Evolutionary conservation across 2,329 filamentous ascomycete genomes (phyloP).

Genomic region (Chaetomium sp.): DNA sequence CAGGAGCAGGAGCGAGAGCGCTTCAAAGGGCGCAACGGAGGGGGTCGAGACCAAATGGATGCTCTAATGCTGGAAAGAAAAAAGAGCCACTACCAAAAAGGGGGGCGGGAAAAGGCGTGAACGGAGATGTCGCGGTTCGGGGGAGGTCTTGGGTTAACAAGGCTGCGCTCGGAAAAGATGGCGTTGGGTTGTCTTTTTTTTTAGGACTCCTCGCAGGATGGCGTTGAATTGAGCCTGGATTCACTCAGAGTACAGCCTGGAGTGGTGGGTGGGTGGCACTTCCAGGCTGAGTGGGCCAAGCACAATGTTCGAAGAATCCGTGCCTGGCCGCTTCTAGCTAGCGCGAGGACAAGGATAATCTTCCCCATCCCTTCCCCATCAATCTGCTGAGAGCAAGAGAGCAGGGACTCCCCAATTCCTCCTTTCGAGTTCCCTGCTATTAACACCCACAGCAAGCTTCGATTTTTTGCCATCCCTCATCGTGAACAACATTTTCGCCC

Average conservation of each 20-base stretch:
- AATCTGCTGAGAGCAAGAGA: no score
- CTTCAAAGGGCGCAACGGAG: slow-evolving; percentile 5
- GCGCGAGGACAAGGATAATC: not conserved
- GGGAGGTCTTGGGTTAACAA: not conserved
- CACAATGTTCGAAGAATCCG: not conserved
- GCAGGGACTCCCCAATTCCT: no score
- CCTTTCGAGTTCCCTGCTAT: no score
- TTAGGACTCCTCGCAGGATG: slow-evolving; percentile 10
- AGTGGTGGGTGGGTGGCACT: slow-evolving; percentile 9
- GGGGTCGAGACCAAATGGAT: slow-evolving; percentile 9
- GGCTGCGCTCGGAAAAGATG: slow-evolving; percentile 7
- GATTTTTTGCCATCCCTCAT: no score
- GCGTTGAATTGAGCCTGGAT: slow-evolving; percentile 17
- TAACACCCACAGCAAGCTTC: no score
- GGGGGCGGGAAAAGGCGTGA: slow-evolving; percentile 3
- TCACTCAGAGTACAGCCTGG: not conserved
- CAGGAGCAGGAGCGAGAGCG: slow-evolving; percentile 1
- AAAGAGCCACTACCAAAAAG: not conserved
- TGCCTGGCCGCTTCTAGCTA: slow-evolving; percentile 1
- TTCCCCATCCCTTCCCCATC: not conserved
- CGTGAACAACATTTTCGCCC: no score
- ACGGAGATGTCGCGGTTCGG: slow-evolving; percentile 6
- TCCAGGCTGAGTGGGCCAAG: not conserved
- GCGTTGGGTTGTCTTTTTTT: slow-evolving; percentile 14
- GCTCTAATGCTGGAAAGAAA: not conserved